A percentile compares a stretch with the other conserved stretches of the same genome.
phyloP scores from a whole-genome alignment of 78 protist genomes.

The Dictyostelium capitatum region DNA sequence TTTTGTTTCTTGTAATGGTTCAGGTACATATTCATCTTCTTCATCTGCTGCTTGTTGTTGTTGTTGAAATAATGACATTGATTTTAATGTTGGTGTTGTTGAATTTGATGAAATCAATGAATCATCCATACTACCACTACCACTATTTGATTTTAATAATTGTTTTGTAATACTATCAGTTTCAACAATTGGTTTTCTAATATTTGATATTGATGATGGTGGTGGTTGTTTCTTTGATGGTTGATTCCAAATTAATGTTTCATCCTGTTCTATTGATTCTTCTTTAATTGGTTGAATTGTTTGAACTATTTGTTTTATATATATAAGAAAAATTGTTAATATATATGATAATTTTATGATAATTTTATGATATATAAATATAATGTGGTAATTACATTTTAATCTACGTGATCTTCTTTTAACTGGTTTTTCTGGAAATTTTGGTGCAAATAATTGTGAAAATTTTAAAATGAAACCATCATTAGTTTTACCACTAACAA shows the following conservation, averaged over 20 bases:
- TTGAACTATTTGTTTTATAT: neutral
- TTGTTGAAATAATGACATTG: conserved; percentile 5
- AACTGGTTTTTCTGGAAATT: conserved; percentile 17
- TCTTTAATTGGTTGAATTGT: neutral
- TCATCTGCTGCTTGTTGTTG: conserved; percentile 4
- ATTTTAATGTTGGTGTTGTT: neutral
- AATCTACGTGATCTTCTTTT: neutral
- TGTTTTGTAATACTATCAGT: conserved; percentile 9
- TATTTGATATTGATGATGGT: neutral
- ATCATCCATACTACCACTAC: neutral
- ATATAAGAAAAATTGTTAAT: no score
- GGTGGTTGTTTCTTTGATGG: conserved; percentile 36
- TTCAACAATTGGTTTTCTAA: neutral
- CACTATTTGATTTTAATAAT: neutral
- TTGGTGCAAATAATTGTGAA: conserved; percentile 67
- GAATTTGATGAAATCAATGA: neutral
- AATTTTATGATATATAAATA: no score
- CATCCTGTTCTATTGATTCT: neutral
- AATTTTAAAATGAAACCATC: conserved; percentile 61
- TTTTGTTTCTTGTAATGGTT: conserved; percentile 30
- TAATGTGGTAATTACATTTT: neutral
- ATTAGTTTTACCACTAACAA: conserved; percentile 27
- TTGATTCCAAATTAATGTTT: neutral
- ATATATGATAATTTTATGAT: no score
- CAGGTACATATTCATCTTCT: conserved; percentile 63